Evolutionary conservation across 2,329 filamentous ascomycete species (phyloP), one percentile per base, ranked within the genome.

Genomic region (Botrytis elliptica): DNA sequence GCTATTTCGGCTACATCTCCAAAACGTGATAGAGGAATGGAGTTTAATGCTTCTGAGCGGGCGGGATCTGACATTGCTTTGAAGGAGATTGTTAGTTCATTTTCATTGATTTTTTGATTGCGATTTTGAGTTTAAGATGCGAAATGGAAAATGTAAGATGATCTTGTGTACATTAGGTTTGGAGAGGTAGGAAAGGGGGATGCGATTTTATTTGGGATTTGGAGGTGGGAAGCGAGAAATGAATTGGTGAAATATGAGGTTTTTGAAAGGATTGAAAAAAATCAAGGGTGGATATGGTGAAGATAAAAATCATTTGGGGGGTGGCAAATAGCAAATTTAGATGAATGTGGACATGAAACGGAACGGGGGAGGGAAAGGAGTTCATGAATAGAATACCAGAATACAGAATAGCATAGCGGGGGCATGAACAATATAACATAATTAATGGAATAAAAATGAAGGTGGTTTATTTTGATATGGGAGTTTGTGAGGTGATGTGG

Each of bases 1-100:
- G 94, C 93, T 46, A 97, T 88, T 81, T 97, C 94, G 40, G 88
- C 85, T 12, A 88, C 85, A 49, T 84, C 83, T 25, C 93, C 94
- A 76, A 95, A 89, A 44, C 93, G 89, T 44, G 84, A 83, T 25
- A 88, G 80, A 1, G 93, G 93, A 68, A 94, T 94, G 68, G 85
- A 80, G 52, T 84, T 79, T 36, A 81, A 73, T n/a, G 84, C 80
- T 73, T 79, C 74, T n/a, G 77, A 71, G 29, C 78, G 78, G 67
- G 79, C 79, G 69, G 81, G 75, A 29, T 83, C 77, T 42, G 81
- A 84, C 82, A 86, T 85, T 75, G 83, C 86, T 86, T 77, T 73
- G 36, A 36, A 16, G 22, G 29, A n/a, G 25, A 3, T 18, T 33
- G 33, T 64, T 49, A 71, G 57, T 52, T 33, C 33, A 12, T 14